Percentiles rank a stretch among this genome's conserved stretches.
phyloP scores from a whole-genome alignment of 768 basidiomycete genomes.

The Boletus subparvulus region DNA sequence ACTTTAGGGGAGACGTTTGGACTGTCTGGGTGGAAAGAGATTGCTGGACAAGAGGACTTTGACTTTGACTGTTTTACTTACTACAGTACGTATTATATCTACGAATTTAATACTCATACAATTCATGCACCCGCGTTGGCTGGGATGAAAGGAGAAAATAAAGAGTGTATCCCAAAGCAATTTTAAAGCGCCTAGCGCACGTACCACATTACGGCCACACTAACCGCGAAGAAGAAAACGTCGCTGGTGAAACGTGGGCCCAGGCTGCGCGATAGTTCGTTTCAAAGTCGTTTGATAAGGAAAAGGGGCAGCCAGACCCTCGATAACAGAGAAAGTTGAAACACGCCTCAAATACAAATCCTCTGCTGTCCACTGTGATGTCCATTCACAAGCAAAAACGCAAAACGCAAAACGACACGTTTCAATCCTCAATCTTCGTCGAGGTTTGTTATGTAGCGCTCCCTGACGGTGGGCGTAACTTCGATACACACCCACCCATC shows the following conservation, averaged over 20 bases:
- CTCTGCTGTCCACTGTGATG: neutral
- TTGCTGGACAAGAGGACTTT: neutral
- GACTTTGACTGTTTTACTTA: neutral
- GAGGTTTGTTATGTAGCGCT: slow-evolving; percentile 15
- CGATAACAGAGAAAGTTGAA: neutral
- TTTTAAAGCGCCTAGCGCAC: slow-evolving; percentile 2
- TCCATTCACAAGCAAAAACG: neutral
- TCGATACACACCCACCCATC: slow-evolving; percentile 35
- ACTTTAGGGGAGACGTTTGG: neutral
- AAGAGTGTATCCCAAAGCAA: neutral
- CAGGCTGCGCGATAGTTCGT: neutral
- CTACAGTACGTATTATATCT: slow-evolving; percentile 7
- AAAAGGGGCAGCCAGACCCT: neutral
- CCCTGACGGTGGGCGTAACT: slow-evolving; percentile 23
- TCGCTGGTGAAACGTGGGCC: neutral
- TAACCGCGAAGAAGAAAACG: neutral
- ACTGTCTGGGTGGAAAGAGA: neutral
- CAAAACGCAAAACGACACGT: neutral
- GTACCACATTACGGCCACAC: neutral
- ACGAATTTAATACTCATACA: neutral
- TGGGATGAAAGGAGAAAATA: neutral
- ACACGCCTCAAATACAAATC: neutral
- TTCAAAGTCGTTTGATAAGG: slow-evolving; percentile 4
- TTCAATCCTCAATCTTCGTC: slow-evolving; percentile 11
- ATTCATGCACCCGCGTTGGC: neutral